Base-by-base conservation (phyloP, 805 yeast genomes). In the Priceomyces castillae region DNA sequence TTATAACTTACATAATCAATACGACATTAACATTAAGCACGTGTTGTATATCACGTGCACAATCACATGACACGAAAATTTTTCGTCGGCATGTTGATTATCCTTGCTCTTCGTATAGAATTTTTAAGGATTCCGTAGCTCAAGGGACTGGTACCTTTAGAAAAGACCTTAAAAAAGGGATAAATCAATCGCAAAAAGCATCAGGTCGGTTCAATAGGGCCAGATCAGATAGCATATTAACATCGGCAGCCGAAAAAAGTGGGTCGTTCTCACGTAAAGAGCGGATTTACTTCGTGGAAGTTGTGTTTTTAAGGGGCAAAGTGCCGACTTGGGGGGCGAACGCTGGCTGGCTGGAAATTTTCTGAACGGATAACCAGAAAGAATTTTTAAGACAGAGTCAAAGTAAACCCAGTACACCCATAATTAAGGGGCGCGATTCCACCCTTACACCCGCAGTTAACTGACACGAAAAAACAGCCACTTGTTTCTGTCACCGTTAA, bases 341-440 rank as follows among this genome's bases (percentile, higher is more conserved):
- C 37, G 10, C 37, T 34, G 37, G 16, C 25, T 34, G 37, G 37
- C 26, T 34, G 31, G 31, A 28, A 28, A 19, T n/a, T 34, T 20
- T 34, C 25, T 34, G 37, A 14, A 22, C 37, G 37, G 37, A 18
- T 22, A 14, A 33, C 35, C 16, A 33, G 19, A 33, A 34, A 16
- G 15, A 19, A 19, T 18, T 34, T 34, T 15, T 34, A 10, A 14
- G 26, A 4, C 18, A 10, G 18, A 34, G 25, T 34, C 25, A 19
- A 23, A 19, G 16, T 5, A 19, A 20, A 22, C 37, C 54, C 65
- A 61, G 48, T 37, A 54, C 62, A 51, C 55, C 64, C 53, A 51
- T 51, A 54, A 43, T 47, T 46, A 50, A 50, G 41, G 35, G 31
- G 40, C 19, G 34, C 33, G 31, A 15, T 2, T 35, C 12, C 11